phyloP scores from a whole-genome alignment of 2,329 filamentous ascomycete genomes.

The Aspergillus fructus region DNA sequence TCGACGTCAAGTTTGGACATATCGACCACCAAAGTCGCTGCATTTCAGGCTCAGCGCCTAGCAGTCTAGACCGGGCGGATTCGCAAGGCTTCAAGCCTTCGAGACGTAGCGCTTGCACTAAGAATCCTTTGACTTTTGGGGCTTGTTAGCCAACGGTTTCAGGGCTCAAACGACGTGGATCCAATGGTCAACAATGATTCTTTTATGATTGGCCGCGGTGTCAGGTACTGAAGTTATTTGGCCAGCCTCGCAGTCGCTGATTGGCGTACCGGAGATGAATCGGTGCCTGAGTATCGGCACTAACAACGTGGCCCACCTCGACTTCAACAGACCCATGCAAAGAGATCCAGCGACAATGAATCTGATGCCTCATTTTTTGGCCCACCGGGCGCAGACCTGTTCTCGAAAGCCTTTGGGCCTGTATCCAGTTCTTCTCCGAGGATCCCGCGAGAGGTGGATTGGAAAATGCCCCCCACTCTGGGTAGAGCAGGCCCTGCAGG shows the following conservation, averaged over 20 bases:
- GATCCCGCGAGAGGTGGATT: neutral
- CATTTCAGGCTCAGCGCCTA: neutral
- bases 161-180: conserved; percentile 1
- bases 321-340: neutral
- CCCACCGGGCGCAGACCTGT: neutral
- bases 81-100: no score
- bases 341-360: neutral
- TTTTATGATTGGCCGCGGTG: neutral
- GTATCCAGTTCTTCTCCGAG: neutral
- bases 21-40: neutral
- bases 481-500: neutral
- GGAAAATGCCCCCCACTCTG: neutral
- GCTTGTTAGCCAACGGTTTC: conserved; percentile 3
- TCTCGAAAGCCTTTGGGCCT: neutral
- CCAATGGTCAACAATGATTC: neutral
- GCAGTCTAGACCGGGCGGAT: conserved; percentile 1
- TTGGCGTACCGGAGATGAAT: neutral
- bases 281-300: conserved; percentile 7
- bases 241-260: neutral
- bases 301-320: conserved; percentile 3
- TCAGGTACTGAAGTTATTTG: conserved; percentile 2
- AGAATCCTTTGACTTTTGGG: neutral
- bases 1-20: neutral
- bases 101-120: neutral
- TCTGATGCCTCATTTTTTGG: conserved; percentile 8